Base-by-base conservation (phyloP, 2,329 filamentous ascomycete genomes). In the Ophiostoma tasmaniense region DNA sequence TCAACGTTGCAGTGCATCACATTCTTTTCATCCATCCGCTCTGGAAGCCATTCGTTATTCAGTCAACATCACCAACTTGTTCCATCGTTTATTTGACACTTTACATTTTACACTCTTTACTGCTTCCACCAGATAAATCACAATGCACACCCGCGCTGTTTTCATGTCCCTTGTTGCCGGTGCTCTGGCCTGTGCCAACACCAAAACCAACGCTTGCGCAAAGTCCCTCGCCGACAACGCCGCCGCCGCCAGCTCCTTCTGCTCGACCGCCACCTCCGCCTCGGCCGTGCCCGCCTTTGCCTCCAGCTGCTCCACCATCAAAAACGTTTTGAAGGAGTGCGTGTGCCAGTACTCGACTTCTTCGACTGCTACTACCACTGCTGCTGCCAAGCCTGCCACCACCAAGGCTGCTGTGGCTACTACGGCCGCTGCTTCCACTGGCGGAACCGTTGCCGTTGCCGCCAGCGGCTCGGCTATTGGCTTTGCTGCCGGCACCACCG, bases 81-180 rank as follows among this genome's bases (percentile, higher is more conserved):
- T 25, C 50, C 1, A 55, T 55, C 50, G n/a, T 55, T 45, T 45
- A 20, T 45, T 45, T n/a, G 20, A 20, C 17, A 8, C 14, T 20
- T 45, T 45, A 20, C 42, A 45, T 17, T 45, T 45, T n/a, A 45
- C 50, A 55, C 50, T 55, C 50, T 10, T 14, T 55, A 13, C 22
- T 28, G 30, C 11, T 30, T 59, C 14, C 55, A 59, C 25, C 55
- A 59, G 55, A 59, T 20, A 25, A 17, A 17, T 30, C 25, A 59
- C 14, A 30, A 59, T 59, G 55, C 55, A 59, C 25, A 30, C 55
- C 25, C 55, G 55, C 55, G 55, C 25, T 59, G 55, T 59, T 30
- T 59, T 59, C 11, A 59, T 59, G 55, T 59, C 55, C 25, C 55
- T 59, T 59, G 25, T 59, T 59, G 25, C 55, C 55, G 55, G 55